phyloP scores from a whole-genome alignment of 1,139 yeast genomes.

The Saccharomycopsis hybrid region DNA sequence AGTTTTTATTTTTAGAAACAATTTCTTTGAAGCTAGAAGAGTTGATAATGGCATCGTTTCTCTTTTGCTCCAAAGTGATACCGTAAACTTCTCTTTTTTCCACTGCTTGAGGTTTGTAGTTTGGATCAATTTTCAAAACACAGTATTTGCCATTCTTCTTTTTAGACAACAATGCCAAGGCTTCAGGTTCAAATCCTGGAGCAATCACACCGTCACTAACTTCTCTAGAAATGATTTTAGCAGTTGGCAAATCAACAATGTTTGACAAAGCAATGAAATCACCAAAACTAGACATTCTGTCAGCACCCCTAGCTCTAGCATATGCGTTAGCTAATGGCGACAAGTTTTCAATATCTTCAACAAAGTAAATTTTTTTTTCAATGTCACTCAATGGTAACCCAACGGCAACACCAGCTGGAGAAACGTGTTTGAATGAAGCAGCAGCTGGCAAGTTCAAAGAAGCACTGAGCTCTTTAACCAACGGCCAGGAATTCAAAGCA shows the following conservation, averaged over 20 bases:
- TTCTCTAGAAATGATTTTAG: constrained; percentile 93
- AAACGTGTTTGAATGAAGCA: constrained; percentile 96
- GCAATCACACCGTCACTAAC: constrained; percentile 98
- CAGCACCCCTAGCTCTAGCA: constrained; percentile 99
- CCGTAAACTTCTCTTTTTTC: constrained; percentile 97
- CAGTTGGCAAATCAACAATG: constrained; percentile 94
- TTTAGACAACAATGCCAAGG: constrained; percentile 77
- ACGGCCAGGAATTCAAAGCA: constrained; percentile 97
- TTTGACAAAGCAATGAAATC: constrained; percentile 96
- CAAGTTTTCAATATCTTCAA: constrained; percentile 86
- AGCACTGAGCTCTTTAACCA: constrained; percentile 93
- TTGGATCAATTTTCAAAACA: constrained; percentile 91
- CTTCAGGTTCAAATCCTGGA: constrained; percentile 92
- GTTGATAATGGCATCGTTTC: constrained; percentile 95
- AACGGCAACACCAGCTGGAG: constrained; percentile 98
- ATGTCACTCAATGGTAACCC: constrained; percentile 86
- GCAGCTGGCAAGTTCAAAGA: constrained; percentile 96
- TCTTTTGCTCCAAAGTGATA: constrained; percentile 88
- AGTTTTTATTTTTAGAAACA: constrained; percentile 76
- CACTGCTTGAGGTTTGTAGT: constrained; percentile 70
- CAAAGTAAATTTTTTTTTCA: constrained; percentile 94
- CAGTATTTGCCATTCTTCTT: constrained; percentile 98
- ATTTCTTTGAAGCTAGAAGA: constrained; percentile 84
- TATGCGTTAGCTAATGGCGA: constrained; percentile 97
- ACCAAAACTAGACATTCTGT: constrained; percentile 98